phyloP scores from a whole-genome alignment of 805 yeast species.

The Blastobotrys parvus region DNA sequence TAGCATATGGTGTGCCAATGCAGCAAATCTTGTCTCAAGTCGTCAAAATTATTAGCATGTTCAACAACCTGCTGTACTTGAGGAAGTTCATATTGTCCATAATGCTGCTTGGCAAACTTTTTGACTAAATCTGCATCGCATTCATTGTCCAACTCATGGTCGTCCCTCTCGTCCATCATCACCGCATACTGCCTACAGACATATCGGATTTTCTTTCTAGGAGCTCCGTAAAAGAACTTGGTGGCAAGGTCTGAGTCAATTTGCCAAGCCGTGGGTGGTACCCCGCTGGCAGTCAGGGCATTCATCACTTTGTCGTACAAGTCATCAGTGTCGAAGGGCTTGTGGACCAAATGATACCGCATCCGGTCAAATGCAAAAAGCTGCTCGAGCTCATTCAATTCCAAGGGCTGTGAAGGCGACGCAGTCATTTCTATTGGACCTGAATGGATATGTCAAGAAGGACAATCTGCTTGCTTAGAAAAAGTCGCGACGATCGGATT shows the following conservation, averaged over 20 bases:
- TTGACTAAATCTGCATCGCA: background rate
- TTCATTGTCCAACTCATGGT: background rate
- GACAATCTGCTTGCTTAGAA: no score
- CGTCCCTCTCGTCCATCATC: no score
- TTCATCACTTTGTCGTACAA: background rate
- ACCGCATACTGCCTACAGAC: no score
- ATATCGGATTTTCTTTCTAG: no score
- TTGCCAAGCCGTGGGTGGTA: background rate
- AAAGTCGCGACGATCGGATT: no score
- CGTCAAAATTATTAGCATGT: background rate
- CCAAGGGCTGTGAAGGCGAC: no score
- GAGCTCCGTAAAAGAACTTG: background rate
- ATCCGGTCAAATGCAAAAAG: background rate
- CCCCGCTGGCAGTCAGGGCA: background rate
- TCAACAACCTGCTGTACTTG: background rate
- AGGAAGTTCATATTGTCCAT: background rate
- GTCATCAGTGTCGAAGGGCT: background rate
- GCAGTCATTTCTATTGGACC: no score
- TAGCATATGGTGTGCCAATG: background rate
- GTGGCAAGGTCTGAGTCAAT: background rate
- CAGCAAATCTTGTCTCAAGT: background rate
- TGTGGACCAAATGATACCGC: background rate
- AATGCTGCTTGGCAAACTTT: background rate
- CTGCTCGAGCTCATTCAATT: background rate
- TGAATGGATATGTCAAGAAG: no score